These are phyloP conservation scores for Aspergillus floridensis DNA, from an alignment of 2,329 filamentous ascomycete genomes.

Conservation along the genomic window DNA sequence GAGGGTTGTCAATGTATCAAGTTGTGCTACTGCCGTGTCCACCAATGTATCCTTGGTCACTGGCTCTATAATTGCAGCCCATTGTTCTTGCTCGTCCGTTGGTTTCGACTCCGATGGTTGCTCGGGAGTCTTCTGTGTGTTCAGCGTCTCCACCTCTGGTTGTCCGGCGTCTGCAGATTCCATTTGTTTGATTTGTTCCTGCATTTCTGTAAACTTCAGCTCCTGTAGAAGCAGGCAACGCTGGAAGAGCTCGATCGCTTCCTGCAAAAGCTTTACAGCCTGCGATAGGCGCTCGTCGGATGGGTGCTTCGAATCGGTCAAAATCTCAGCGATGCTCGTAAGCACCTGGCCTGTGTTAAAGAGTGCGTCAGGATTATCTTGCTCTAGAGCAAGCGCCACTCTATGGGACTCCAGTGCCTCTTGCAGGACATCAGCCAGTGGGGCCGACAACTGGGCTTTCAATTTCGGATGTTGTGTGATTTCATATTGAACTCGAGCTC, in stretches of 20 bases:
- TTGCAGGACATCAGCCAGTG: conserved; percentile 55
- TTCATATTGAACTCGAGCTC: conserved; percentile 67
- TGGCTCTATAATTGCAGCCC: conserved; percentile 65
- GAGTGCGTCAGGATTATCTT: conserved; percentile 63
- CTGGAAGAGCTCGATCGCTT: conserved; percentile 61
- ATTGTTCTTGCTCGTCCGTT: conserved; percentile 52
- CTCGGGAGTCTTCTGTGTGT: conserved; percentile 9
- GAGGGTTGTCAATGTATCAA: conserved; percentile 54
- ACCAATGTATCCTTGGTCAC: conserved; percentile 63
- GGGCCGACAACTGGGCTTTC: conserved; percentile 55
- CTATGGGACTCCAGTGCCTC: conserved; percentile 64
- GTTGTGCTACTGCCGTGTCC: conserved; percentile 65
- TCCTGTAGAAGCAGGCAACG: conserved; percentile 56
- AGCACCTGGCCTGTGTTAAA: conserved; percentile 73
- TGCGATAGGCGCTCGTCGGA: conserved; percentile 44
- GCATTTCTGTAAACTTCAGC: conserved; percentile 46
- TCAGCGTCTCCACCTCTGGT: conserved; percentile 15
- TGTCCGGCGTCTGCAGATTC: conserved; percentile 24
- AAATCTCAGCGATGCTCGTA: conserved; percentile 62
- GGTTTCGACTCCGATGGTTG: conserved; percentile 20
- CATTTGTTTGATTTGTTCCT: conserved; percentile 44
- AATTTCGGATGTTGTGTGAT: conserved; percentile 66
- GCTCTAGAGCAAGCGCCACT: conserved; percentile 58
- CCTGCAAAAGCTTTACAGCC: conserved; percentile 55
- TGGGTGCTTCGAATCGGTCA: conserved; percentile 53